These are phyloP conservation scores for Coelastrella sp. DNA, from an alignment of 139 green algal genomes.

Conservation along the genomic window DNA sequence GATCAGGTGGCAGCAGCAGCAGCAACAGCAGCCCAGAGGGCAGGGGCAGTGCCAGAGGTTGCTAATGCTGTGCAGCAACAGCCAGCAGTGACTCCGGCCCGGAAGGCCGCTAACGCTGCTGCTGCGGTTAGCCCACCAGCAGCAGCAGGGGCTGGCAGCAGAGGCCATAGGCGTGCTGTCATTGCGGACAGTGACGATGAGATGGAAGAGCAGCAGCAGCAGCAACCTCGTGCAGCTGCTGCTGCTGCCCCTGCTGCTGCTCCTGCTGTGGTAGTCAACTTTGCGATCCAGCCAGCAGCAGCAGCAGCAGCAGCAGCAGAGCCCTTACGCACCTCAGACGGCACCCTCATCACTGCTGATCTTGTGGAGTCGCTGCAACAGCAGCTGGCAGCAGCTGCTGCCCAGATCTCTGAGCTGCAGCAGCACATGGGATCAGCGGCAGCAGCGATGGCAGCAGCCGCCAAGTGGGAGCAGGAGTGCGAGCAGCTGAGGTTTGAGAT, in stretches of 20 bases:
- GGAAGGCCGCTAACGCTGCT: background rate
- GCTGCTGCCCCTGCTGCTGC: background rate
- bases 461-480: background rate
- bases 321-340: background rate
- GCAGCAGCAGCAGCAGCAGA: conserved; percentile 11
- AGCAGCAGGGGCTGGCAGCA: background rate
- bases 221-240: conserved; percentile 4
- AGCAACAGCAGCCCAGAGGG: background rate
- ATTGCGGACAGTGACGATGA: conserved; percentile 36
- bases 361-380: background rate
- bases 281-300: background rate
- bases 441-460: conserved; percentile 3
- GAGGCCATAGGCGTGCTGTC: background rate
- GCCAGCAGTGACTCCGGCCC: background rate
- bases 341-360: background rate
- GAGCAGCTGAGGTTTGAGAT: background rate
- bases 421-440: background rate
- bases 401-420: conserved; percentile 6
- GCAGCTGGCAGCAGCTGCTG: conserved; percentile 4
- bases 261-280: background rate
- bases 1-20: background rate
- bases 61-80: no score
- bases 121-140: background rate
- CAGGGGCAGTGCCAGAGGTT: no score
- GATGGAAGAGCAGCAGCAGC: conserved; percentile 10